Base-by-base conservation (phyloP, 257 asterid genomes). In the Penstemon barbatus region DNA sequence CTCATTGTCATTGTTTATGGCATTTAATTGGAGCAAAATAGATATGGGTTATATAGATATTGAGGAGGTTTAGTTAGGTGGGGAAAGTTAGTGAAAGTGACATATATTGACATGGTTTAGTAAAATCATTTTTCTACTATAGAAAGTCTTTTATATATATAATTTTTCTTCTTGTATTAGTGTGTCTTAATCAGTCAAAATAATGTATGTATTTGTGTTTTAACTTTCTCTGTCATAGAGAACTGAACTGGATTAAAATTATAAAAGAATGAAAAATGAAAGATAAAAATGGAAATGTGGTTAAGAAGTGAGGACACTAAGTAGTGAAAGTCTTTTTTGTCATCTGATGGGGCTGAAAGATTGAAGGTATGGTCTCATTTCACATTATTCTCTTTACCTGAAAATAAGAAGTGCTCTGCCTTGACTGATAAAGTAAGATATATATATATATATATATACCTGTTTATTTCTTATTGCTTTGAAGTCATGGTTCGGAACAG, bases 271-370 rank as follows among this genome's bases (percentile, higher is more conserved):
- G 33, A 25, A 25, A 25, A 25, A 25, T 25, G 33, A 25, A 25
- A 25, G 33, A 25, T 25, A 1, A 25, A 2, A 25, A 25, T 25
- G 33, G 33, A 49, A 13, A 52, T 63, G 44, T 19, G 66, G 41
- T 19, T 42, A 61, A 57, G 39, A 68, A 42, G 46, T 42, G 44
- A 11, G 61, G 33, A 3, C 43, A 33, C 77, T 69, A 53, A 45
- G 61, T 73, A 19, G 55, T 65, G 48, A 58, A 19, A 48, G 11
- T 60, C 60, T 44, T 61, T 67, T 78, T 48, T 15, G 56, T 49
- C 65, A 78, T 79, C 68, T 76, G 83, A 57, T 67, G 78, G 68
- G 80, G 60, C 33, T 68, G 61, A 73, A 60, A 55, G 42, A 50
- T 33, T 39, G 65, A 50, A 36, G 65, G 71, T 71, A 51, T 62